phyloP scores from a whole-genome alignment of 2,329 filamentous ascomycete genomes.

The Hypoxylon sp. region DNA sequence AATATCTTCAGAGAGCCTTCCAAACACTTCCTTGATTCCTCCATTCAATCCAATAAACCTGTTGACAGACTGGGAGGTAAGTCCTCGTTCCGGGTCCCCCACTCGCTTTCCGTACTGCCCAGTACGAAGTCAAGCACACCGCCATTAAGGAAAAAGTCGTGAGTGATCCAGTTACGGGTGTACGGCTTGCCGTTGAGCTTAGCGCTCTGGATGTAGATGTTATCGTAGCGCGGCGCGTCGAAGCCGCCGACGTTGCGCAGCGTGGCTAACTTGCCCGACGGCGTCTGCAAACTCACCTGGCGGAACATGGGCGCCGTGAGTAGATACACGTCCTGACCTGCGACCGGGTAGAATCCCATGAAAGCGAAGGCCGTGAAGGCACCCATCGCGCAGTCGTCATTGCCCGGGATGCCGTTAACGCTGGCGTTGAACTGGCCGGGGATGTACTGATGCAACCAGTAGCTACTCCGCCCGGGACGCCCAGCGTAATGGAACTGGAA shows the following conservation, averaged over 20 bases:
- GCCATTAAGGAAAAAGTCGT: constrained; percentile 71
- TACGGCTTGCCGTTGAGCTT: constrained; percentile 68
- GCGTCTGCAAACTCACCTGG: constrained; percentile 56
- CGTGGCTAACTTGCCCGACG: constrained; percentile 63
- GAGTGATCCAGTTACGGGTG: constrained; percentile 71
- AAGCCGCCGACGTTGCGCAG: constrained; percentile 55
- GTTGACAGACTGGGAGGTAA: constrained; percentile 66
- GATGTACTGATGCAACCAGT: constrained; percentile 73
- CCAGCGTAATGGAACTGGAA: constrained; percentile 75
- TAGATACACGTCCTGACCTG: constrained; percentile 66
- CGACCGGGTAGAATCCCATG: constrained; percentile 67
- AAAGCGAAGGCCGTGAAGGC: constrained; percentile 64
- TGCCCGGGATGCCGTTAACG: constrained; percentile 67
- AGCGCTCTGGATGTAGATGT: constrained; percentile 71
- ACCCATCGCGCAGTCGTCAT: constrained; percentile 69
- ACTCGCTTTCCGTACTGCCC: constrained; percentile 64
- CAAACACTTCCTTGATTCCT: background rate
- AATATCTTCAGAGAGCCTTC: too few relatives aligned
- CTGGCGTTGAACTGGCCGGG: constrained; percentile 74
- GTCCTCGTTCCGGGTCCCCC: constrained; percentile 69
- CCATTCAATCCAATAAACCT: constrained; percentile 29
- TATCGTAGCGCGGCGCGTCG: constrained; percentile 47
- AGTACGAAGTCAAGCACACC: constrained; percentile 69
- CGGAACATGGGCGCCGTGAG: constrained; percentile 63
- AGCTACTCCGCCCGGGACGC: constrained; percentile 67